Conservation (phyloP, 768 basidiomycete genomes). For the Phanerochaete carnosa region DNA sequence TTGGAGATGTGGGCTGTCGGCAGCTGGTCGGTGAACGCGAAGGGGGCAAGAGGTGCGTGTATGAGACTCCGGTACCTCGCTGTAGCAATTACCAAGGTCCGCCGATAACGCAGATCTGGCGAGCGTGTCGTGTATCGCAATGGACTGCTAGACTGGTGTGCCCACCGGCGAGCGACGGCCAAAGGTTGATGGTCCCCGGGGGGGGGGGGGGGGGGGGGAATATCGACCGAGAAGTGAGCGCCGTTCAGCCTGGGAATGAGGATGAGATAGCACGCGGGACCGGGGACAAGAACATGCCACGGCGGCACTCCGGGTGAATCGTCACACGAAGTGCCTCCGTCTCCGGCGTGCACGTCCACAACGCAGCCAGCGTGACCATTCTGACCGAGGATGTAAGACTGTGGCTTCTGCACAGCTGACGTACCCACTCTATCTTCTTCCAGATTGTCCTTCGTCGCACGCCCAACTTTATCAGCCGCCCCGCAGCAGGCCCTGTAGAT, state of each 20-base stretch:
- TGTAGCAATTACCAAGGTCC: neutral
- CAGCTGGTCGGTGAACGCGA: neutral
- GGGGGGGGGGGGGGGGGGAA: too few relatives aligned
- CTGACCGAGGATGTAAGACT: neutral
- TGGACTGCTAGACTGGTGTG: too few relatives aligned
- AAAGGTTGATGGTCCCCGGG: too few relatives aligned
- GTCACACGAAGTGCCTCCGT: neutral
- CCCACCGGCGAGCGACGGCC: too few relatives aligned
- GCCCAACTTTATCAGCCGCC: neutral
- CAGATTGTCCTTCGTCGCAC: neutral
- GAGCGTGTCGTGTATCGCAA: too few relatives aligned
- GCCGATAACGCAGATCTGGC: slow-evolving; percentile 2
- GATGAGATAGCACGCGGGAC: neutral
- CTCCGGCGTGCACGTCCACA: neutral
- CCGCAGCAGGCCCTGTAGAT: neutral
- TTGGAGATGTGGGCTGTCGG: neutral
- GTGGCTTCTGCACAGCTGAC: neutral
- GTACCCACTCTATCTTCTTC: neutral
- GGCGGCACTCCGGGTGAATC: neutral
- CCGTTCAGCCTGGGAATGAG: neutral
- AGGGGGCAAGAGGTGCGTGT: neutral
- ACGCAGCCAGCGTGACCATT: neutral
- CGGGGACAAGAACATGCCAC: neutral
- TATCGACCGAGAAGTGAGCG: neutral
- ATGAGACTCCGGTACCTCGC: neutral